phyloP scores from a whole-genome alignment of 495 filamentous ascomycete genomes.

The Letharia columbiana region DNA sequence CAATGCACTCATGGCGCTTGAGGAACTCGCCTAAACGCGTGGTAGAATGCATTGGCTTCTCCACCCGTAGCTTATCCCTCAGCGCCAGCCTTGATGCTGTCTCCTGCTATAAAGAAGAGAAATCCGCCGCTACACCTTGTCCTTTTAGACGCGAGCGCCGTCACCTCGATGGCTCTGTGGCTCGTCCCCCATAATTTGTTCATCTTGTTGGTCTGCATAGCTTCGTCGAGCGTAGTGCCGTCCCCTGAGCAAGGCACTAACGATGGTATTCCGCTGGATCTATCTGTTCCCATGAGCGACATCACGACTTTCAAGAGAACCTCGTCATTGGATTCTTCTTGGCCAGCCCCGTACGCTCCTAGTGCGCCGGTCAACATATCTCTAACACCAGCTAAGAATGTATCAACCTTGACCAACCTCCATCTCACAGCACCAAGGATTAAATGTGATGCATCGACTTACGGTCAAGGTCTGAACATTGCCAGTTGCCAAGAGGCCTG shows the following conservation, averaged over 20 bases:
- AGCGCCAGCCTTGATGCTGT: background rate
- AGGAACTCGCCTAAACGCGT: background rate
- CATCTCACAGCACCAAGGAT: background rate
- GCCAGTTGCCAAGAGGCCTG: conserved; percentile 4
- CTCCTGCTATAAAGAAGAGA: background rate
- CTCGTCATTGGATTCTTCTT: background rate
- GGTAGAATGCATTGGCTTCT: background rate
- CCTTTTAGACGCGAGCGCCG: background rate
- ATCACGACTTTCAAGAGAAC: background rate
- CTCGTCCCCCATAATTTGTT: background rate
- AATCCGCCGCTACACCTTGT: background rate
- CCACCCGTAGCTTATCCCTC: background rate
- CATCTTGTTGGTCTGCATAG: background rate
- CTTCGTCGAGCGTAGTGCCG: background rate
- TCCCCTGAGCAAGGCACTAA: background rate
- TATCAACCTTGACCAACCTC: background rate
- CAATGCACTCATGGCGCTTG: background rate
- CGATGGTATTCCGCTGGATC: background rate
- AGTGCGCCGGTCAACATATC: background rate
- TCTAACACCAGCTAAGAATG: background rate
- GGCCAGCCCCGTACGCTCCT: background rate
- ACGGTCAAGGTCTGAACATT: background rate
- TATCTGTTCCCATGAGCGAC: background rate
- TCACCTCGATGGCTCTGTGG: background rate
- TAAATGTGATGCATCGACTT: background rate